These are phyloP conservation scores for Saccharum hybrid DNA, from an alignment of 202 grass and related monocot species.

Conservation along the genomic window DNA sequence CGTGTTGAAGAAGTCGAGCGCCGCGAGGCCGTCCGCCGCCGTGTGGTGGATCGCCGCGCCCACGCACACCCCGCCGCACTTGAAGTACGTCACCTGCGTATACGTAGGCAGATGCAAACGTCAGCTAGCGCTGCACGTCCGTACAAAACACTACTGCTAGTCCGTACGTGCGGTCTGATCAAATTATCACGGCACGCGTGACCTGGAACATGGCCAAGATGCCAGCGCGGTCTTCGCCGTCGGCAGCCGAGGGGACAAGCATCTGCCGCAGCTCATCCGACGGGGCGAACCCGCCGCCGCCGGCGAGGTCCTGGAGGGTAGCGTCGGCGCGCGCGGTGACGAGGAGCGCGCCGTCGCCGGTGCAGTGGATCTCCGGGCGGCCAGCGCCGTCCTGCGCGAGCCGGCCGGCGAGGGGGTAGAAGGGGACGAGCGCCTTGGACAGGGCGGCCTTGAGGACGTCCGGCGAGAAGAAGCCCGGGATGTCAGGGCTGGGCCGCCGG, in stretches of 20 bases:
- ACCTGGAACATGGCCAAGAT: constrained; percentile 47
- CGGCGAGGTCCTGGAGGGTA: neutral
- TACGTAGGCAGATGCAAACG: neutral
- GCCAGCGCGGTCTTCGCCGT: constrained; percentile 8
- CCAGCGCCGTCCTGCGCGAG: constrained; percentile 33
- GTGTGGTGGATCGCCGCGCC: constrained; percentile 52
- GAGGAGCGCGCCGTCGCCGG: constrained; percentile 50
- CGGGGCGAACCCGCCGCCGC: neutral
- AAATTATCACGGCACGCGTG: neutral
- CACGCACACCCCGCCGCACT: constrained; percentile 37
- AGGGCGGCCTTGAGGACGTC: constrained; percentile 49
- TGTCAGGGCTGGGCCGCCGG: neutral
- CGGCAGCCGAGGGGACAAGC: constrained; percentile 38
- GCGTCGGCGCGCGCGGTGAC: constrained; percentile 38
- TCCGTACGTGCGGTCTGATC: neutral
- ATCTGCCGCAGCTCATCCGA: neutral
- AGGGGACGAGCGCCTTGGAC: constrained; percentile 51
- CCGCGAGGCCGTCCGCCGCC: constrained; percentile 45
- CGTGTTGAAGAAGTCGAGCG: constrained; percentile 46
- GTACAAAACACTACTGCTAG: neutral
- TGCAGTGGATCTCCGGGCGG: constrained; percentile 55
- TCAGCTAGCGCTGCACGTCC: neutral
- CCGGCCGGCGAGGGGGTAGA: constrained; percentile 68
- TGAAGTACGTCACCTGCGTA: constrained; percentile 37
- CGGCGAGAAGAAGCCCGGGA: constrained; percentile 38